Percentiles rank a stretch among this genome's conserved stretches.
Conservation (phyloP, 2,329 filamentous ascomycete genomes). For the Blastomyces emzantsi region DNA sequence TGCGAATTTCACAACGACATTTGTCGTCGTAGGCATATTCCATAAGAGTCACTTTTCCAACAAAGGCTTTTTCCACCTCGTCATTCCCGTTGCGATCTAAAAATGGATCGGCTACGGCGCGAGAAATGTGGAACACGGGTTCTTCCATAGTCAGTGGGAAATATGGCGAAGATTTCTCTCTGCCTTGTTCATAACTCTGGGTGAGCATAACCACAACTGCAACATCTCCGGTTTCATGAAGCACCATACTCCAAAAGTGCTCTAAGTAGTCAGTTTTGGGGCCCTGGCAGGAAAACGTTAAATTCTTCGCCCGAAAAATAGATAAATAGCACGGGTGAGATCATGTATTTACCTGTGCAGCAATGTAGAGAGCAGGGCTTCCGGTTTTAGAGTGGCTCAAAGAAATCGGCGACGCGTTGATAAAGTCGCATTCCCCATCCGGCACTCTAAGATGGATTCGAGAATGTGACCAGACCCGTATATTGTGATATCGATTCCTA, state of each 20-base stretch:
- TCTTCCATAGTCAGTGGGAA: slow-evolving; percentile 57
- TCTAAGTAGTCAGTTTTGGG: slow-evolving; percentile 66
- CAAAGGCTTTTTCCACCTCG: slow-evolving; percentile 43
- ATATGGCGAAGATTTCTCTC: slow-evolving; percentile 84
- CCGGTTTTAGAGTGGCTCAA: slow-evolving; percentile 45
- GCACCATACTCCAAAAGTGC: slow-evolving; percentile 94
- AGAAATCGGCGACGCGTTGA: slow-evolving; percentile 68
- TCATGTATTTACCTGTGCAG: slow-evolving; percentile 56
- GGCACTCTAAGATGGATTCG: slow-evolving; percentile 73
- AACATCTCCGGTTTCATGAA: slow-evolving; percentile 63
- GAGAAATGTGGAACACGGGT: slow-evolving; percentile 38
- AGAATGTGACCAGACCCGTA: slow-evolving; percentile 82
- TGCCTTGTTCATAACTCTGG: slow-evolving; percentile 66
- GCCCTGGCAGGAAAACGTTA: slow-evolving; percentile 43
- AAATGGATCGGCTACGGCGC: slow-evolving; percentile 30
- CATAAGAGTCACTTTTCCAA: slow-evolving; percentile 57
- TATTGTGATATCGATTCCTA: slow-evolving; percentile 81
- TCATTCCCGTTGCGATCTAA: slow-evolving; percentile 53
- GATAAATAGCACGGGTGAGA: background rate
- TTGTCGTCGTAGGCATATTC: slow-evolving; percentile 46
- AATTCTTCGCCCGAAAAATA: background rate
- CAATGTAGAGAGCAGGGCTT: slow-evolving; percentile 60
- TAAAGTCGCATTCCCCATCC: slow-evolving; percentile 63
- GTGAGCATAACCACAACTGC: slow-evolving; percentile 93
- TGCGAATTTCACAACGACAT: slow-evolving; percentile 61